Conservation (phyloP, 164 flowering plant genomes). For the Akebia trifoliata region DNA sequence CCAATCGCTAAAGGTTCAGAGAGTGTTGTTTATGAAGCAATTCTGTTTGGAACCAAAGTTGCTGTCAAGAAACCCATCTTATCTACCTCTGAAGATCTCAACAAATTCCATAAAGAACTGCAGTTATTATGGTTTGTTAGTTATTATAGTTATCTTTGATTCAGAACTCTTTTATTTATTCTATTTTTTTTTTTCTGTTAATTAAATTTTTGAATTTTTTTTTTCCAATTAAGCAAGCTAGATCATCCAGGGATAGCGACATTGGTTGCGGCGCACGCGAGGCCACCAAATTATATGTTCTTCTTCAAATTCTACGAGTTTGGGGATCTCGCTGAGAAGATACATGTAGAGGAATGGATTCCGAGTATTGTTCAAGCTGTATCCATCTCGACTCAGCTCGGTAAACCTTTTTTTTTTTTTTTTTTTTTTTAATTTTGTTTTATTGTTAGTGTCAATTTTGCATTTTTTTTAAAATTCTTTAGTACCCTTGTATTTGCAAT, state of each 20-base stretch:
- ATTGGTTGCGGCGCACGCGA: constrained; percentile 81
- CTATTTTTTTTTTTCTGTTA: constrained; percentile 1
- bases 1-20: constrained; percentile 85
- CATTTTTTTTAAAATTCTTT: background rate
- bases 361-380: constrained; percentile 52
- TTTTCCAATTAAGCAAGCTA: constrained; percentile 41
- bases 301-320: constrained; percentile 64
- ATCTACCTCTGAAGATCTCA: constrained; percentile 70
- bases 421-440: background rate
- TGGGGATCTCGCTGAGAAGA: constrained; percentile 49
- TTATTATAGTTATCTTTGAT: background rate
- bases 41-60: constrained; percentile 51
- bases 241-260: constrained; percentile 76
- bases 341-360: constrained; percentile 78
- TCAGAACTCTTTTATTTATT: background rate
- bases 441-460: no score
- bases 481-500: background rate
- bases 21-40: constrained; percentile 82
- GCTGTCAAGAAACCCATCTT: constrained; percentile 82
- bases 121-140: constrained; percentile 67
- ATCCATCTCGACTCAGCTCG: constrained; percentile 42
- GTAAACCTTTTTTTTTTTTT: constrained; percentile 24
- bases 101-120: constrained; percentile 68
- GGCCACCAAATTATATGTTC: constrained; percentile 87
- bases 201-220: background rate